Conservation (phyloP, 371 early-diverging fungal genomes). For the Lichtheimia hyalospora region DNA sequence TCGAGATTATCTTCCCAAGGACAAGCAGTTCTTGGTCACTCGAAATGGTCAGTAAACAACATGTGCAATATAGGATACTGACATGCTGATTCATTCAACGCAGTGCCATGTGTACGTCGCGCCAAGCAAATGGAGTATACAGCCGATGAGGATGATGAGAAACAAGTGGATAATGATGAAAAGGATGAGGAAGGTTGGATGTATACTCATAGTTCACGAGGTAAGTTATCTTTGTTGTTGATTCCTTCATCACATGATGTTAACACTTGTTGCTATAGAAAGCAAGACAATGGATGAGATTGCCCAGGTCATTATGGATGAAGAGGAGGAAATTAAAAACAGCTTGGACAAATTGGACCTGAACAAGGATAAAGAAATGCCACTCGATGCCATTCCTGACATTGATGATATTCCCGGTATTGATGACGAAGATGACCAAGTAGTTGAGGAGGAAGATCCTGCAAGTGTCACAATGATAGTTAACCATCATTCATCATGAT, state of each 20-base stretch:
- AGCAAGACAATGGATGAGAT: slow-evolving; percentile 68
- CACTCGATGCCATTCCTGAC: slow-evolving; percentile 79
- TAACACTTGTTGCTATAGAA: slow-evolving; percentile 8
- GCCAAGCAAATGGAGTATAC: slow-evolving; percentile 86
- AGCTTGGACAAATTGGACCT: slow-evolving; percentile 28
- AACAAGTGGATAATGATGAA: slow-evolving; percentile 41
- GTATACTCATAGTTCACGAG: slow-evolving; percentile 70
- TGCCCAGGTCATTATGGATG: slow-evolving; percentile 63
- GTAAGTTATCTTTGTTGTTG: slow-evolving; percentile 2
- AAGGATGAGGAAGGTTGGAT: slow-evolving; percentile 82
- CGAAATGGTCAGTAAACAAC: slow-evolving; percentile 69
- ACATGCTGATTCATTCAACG: too few relatives aligned
- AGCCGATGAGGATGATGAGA: slow-evolving; percentile 60
- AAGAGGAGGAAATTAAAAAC: slow-evolving; percentile 43
- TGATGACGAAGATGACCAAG: slow-evolving; percentile 61
- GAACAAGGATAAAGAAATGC: slow-evolving; percentile 10
- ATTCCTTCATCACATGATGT: neutral
- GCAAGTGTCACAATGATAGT: slow-evolving; percentile 20
- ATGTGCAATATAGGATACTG: neutral
- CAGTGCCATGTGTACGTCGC: slow-evolving; percentile 90
- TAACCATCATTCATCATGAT: neutral
- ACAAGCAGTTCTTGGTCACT: slow-evolving; percentile 95
- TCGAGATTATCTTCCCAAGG: slow-evolving; percentile 87
- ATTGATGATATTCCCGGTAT: slow-evolving; percentile 77
- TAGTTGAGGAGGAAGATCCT: slow-evolving; percentile 74